Evolutionary conservation across 805 yeast genomes (phyloP).

Genomic region (Yarrowia sp.): DNA sequence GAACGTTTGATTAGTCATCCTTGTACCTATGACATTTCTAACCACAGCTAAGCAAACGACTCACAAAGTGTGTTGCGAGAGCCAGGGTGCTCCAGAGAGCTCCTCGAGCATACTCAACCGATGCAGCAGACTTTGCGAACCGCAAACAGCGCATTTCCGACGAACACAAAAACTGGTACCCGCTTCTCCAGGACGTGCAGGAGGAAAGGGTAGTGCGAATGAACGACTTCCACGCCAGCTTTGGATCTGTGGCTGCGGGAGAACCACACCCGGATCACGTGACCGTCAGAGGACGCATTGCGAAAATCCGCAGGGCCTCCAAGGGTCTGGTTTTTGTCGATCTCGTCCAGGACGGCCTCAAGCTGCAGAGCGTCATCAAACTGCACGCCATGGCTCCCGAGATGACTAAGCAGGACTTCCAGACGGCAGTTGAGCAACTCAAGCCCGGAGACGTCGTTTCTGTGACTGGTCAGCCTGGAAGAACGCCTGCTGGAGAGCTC

Average conservation of each 20-base stretch:
- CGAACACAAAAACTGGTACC: slow-evolving; percentile 26
- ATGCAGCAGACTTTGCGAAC: slow-evolving; percentile 29
- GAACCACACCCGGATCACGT: slow-evolving; percentile 10
- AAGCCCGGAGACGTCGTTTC: slow-evolving; percentile 71
- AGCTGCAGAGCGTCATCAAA: slow-evolving; percentile 63
- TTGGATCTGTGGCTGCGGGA: background rate
- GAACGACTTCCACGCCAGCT: slow-evolving; percentile 25
- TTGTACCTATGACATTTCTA: too few relatives aligned
- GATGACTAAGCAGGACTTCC: slow-evolving; percentile 46
- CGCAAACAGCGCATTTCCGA: slow-evolving; percentile 20
- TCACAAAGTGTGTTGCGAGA: too few relatives aligned
- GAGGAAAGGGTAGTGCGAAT: slow-evolving; percentile 12
- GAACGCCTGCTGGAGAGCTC: slow-evolving; percentile 74
- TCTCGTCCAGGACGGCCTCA: slow-evolving; percentile 55
- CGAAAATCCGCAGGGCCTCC: slow-evolving; percentile 60
- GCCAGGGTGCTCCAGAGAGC: too few relatives aligned
- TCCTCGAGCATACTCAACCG: background rate
- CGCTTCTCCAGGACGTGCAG: slow-evolving; percentile 21
- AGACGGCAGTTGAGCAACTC: slow-evolving; percentile 41
- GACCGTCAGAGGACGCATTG: slow-evolving; percentile 56
- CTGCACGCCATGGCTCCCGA: slow-evolving; percentile 45
- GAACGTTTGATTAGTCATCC: too few relatives aligned
- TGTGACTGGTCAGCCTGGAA: slow-evolving; percentile 67
- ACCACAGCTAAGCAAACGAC: slow-evolving; percentile 9
- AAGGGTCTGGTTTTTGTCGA: slow-evolving; percentile 70